A percentile compares a stretch with the other conserved stretches of the same genome.
Conservation (phyloP, 2,329 filamentous ascomycete genomes). For the Whalleya microplaca region DNA sequence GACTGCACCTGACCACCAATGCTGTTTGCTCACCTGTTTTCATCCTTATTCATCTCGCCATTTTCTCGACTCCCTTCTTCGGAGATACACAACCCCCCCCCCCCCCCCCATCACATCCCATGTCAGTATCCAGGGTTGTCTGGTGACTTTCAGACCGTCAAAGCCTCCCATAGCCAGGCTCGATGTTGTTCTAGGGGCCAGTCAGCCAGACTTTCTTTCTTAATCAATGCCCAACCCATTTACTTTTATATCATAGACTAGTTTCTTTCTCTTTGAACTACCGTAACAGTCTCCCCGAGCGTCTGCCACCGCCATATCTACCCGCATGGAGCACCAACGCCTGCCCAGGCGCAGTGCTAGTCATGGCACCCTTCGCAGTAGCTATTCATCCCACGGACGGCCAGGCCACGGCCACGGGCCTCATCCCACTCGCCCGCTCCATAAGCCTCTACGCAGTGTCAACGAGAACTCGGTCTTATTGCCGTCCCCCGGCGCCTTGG, state of each 20-base stretch:
- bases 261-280: conserved; percentile 4
- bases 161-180: conserved; percentile 17
- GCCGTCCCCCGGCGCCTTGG: conserved; percentile 57
- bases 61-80: not conserved
- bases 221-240: conserved; percentile 24
- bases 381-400: conserved; percentile 30
- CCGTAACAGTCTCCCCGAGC: conserved; percentile 1
- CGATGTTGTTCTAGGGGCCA: conserved; percentile 17
- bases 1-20: not conserved
- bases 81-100: too few species aligned
- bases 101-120: conserved; percentile 14
- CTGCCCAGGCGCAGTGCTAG: conserved; percentile 38
- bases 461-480: conserved; percentile 49
- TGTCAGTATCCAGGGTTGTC: conserved; percentile 20
- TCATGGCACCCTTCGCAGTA: conserved; percentile 37
- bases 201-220: conserved; percentile 22
- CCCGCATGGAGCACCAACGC: conserved; percentile 35
- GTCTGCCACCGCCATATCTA: conserved; percentile 7
- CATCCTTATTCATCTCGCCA: not conserved
- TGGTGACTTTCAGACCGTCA: conserved; percentile 22
- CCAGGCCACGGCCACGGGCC: conserved; percentile 19
- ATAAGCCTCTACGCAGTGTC: conserved; percentile 48
- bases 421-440: conserved; percentile 33
- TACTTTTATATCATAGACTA: conserved; percentile 34
- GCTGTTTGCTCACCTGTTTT: not conserved